Percentiles rank a stretch among this genome's conserved stretches.
phyloP scores from a whole-genome alignment of 495 filamentous ascomycete species.

The Sporormia fimetaria region DNA sequence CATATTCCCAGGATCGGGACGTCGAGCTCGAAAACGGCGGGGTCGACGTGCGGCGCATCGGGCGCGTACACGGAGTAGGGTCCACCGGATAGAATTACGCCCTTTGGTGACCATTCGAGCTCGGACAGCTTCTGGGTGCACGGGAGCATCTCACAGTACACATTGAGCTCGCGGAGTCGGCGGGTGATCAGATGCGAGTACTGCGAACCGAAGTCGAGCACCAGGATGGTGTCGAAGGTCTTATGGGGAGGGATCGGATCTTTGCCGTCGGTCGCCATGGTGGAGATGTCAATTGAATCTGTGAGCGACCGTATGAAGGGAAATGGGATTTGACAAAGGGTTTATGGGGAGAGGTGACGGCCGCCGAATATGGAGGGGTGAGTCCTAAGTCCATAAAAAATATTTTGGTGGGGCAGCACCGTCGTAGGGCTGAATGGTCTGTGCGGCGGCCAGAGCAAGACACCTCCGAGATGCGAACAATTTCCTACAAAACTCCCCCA shows the following conservation, averaged over 20 bases:
- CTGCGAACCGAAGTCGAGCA: conserved; percentile 57
- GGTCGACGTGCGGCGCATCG: conserved; percentile 65
- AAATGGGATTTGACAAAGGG: conserved; percentile 1
- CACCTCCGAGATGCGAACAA: not conserved
- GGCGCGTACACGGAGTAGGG: conserved; percentile 65
- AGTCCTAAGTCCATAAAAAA: conserved; percentile 1
- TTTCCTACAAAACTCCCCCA: not conserved
- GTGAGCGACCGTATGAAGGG: not conserved
- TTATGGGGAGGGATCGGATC: conserved; percentile 41
- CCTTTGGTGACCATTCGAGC: conserved; percentile 69
- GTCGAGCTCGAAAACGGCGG: conserved; percentile 64
- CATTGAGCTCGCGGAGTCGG: conserved; percentile 64
- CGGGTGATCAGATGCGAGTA: conserved; percentile 67
- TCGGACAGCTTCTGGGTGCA: conserved; percentile 79
- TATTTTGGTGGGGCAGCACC: conserved; percentile 6
- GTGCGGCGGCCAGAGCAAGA: no score
- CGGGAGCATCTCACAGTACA: conserved; percentile 87
- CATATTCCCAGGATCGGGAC: conserved; percentile 70
- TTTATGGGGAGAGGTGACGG: not conserved
- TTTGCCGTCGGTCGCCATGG: conserved; percentile 30
- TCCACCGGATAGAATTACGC: conserved; percentile 67
- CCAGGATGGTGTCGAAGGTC: conserved; percentile 54
- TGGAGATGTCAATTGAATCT: not conserved
- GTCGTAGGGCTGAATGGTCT: not conserved
- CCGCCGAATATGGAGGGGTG: not conserved